phyloP scores from a whole-genome alignment of 2,329 filamentous ascomycete genomes.

The Penicillium sp. region DNA sequence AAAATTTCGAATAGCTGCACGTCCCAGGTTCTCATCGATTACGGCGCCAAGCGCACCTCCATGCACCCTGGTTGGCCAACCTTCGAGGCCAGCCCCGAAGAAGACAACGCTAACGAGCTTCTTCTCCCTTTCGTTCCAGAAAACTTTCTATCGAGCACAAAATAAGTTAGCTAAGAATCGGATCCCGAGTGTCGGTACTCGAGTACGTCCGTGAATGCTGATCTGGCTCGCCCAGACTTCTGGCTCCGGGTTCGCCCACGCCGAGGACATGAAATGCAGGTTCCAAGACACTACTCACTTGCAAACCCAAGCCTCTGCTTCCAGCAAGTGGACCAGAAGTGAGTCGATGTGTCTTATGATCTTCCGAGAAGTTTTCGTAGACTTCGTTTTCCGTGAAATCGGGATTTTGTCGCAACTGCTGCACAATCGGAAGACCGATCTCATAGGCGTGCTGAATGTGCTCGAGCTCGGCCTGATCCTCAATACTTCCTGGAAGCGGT shows the following conservation, averaged over 20 bases:
- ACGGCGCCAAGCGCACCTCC: slow-evolving; percentile 68
- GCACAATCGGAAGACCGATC: slow-evolving; percentile 35
- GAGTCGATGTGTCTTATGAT: slow-evolving; percentile 35
- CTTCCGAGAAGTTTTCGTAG: slow-evolving; percentile 36
- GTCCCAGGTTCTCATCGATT: slow-evolving; percentile 67
- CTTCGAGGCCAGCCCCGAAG: slow-evolving; percentile 62
- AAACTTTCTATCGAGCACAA: slow-evolving; percentile 55
- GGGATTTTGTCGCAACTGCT: slow-evolving; percentile 37
- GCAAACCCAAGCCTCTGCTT: slow-evolving; percentile 40
- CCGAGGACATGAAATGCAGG: slow-evolving; percentile 6
- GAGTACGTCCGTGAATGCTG: slow-evolving; percentile 10
- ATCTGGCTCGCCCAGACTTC: background rate
- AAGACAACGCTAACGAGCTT: slow-evolving; percentile 64
- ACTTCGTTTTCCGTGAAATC: slow-evolving; percentile 41
- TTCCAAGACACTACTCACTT: slow-evolving; percentile 31
- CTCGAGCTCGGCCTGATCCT: slow-evolving; percentile 31
- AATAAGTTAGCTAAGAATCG: slow-evolving; percentile 16
- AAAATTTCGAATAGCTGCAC: slow-evolving; percentile 55
- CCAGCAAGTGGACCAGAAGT: slow-evolving; percentile 42
- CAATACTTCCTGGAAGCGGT: slow-evolving; percentile 32
- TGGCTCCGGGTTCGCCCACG: background rate
- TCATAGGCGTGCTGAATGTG: slow-evolving; percentile 34
- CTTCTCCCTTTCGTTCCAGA: slow-evolving; percentile 59
- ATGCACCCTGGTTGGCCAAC: slow-evolving; percentile 71
- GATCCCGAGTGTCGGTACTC: slow-evolving; percentile 20